Evolutionary conservation across 345 rosid genomes (phyloP).

Genomic region (Gynandropsis gynandra): DNA sequence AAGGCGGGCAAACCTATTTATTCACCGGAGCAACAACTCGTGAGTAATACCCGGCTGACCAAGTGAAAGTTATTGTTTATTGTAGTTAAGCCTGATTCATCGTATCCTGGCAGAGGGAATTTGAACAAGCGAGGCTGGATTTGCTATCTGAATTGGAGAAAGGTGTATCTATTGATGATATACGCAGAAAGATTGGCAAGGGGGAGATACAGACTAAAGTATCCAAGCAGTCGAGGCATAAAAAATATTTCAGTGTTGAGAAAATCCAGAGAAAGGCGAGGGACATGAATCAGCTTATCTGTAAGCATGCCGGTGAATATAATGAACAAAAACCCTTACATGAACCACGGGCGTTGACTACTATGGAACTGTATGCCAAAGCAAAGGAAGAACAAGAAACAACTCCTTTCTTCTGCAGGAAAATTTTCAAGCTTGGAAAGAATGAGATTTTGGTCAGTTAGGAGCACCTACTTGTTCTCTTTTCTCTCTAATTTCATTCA

Average conservation of each 20-base stretch:
- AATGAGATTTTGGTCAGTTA: slow-evolving; percentile 70
- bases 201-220: slow-evolving; percentile 45
- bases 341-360: slow-evolving; percentile 49
- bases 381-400: slow-evolving; percentile 48
- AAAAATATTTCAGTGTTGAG: slow-evolving; percentile 34
- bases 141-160: slow-evolving; percentile 49
- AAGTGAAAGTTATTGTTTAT: not conserved
- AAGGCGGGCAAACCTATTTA: slow-evolving; percentile 67
- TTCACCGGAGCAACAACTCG: slow-evolving; percentile 48
- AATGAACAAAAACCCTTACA: slow-evolving; percentile 28
- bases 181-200: slow-evolving; percentile 42
- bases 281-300: slow-evolving; percentile 59
- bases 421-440: slow-evolving; percentile 60
- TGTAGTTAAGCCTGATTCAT: not conserved
- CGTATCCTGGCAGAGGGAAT: slow-evolving; percentile 39
- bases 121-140: slow-evolving; percentile 62
- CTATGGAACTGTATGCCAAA: slow-evolving; percentile 56
- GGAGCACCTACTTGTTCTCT: slow-evolving; percentile 11
- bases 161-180: slow-evolving; percentile 50
- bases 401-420: slow-evolving; percentile 46
- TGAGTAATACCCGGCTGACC: slow-evolving; percentile 21
- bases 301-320: slow-evolving; percentile 38
- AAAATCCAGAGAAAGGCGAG: slow-evolving; percentile 73
- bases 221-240: slow-evolving; percentile 31
- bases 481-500: not conserved